Evolutionary conservation across 768 basidiomycete genomes (phyloP), one percentile per base, ranked within the genome.

Genomic region (Calocybe indica): DNA sequence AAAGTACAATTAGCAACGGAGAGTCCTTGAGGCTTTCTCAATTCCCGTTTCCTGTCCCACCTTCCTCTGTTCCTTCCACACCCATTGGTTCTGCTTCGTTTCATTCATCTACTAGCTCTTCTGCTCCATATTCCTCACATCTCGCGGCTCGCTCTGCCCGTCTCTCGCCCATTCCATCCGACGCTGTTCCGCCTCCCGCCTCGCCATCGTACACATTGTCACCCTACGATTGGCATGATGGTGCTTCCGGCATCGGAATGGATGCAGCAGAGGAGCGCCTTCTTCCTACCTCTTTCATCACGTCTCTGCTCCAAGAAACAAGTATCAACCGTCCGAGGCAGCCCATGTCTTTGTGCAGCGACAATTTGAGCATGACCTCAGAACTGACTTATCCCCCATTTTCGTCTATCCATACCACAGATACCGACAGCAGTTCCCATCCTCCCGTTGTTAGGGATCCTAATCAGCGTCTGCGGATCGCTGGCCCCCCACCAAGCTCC

Each of bases 231-330:
- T 82, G 81, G 79, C 75, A 80, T 50, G 81, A 83, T 57, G 81
- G 76, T 2, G 73, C 78, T 12, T 80, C 79, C 9, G 73, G 69
- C 50, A 76, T 83, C 46, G 73, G 72, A 43, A 69, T 76, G 43
- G 79, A 79, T 61, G 71, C 74, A n/a, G 61, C 71, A 7, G 80
- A 83, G 55, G 77, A 80, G 55, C 69, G 73, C 13, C 63, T 82
- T 38, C 70, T 85, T 14, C 73, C 80, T 6, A 81, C 82, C 2
- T 75, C 79, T 2, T 76, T 83, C 59, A 83, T 83, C 50, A 82
- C 81, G 12, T 70, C 70, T 6, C 63, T 82, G 11, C 68, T 83
- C 10, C 72, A 68, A 52, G 73, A 79, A 52, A 70, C 68, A 53
- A 60, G 62, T 39, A 59, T 65, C 22, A 51, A 55, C 30, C 58